Evolutionary conservation across 2,329 filamentous ascomycete species (phyloP).

Genomic region (Aspergillus neoniger): DNA sequence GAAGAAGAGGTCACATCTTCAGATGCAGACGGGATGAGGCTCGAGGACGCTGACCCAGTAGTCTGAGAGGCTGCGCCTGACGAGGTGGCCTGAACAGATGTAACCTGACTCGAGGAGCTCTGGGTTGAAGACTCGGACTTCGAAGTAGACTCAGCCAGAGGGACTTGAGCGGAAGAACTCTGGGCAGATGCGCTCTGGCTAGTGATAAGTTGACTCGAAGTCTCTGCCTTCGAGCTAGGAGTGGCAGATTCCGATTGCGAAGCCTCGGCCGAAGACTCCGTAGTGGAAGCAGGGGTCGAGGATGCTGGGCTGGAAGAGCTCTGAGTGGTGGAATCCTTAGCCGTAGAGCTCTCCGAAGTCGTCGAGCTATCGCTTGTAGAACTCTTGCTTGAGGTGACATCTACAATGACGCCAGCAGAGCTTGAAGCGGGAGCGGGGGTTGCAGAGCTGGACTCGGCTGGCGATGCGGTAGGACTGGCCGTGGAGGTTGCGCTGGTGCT

Average conservation of each 20-base stretch:
- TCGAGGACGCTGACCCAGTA: constrained; percentile 4
- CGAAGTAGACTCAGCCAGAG: neutral
- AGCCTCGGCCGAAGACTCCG: neutral
- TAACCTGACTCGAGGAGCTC: constrained; percentile 1
- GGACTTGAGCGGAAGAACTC: constrained; percentile 1
- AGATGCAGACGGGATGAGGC: neutral
- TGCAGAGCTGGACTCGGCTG: neutral
- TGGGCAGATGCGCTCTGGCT: constrained; percentile 3
- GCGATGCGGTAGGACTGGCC: neutral
- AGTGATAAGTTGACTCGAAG: neutral
- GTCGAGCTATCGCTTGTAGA: constrained; percentile 1
- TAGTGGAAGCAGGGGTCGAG: neutral
- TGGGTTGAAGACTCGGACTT: neutral
- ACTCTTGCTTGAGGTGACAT: neutral
- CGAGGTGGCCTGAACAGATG: neutral
- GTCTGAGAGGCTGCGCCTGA: neutral
- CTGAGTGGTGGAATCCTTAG: neutral
- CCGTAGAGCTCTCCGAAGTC: neutral
- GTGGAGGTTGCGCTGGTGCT: neutral
- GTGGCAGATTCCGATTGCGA: neutral
- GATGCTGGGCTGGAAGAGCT: neutral
- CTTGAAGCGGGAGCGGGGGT: constrained; percentile 2
- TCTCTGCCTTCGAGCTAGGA: neutral
- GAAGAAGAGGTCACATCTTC: neutral
- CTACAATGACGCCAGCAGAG: neutral